Evolutionary conservation across 2,329 filamentous ascomycete genomes (phyloP).

Genomic region (Neopestalotiopsis sp.): DNA sequence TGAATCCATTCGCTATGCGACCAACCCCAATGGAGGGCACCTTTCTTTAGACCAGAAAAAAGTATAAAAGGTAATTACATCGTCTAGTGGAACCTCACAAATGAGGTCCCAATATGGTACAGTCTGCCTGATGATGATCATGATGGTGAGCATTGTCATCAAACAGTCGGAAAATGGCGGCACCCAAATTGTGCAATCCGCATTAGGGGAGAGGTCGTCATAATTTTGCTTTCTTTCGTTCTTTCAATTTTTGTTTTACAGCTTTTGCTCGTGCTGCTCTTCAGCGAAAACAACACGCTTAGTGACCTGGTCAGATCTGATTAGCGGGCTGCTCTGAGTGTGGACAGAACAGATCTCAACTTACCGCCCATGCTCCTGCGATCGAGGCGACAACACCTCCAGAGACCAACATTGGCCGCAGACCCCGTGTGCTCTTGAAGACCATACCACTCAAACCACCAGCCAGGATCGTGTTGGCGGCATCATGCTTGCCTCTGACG

Average conservation of each 20-base stretch:
- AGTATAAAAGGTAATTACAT: conserved; percentile 22
- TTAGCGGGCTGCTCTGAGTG: conserved; percentile 16
- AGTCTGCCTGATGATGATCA: conserved; percentile 20
- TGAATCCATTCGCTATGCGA: conserved; percentile 50
- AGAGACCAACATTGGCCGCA: conserved; percentile 93
- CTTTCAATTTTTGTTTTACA: background rate
- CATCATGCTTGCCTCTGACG: conserved; percentile 83
- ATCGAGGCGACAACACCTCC: conserved; percentile 85
- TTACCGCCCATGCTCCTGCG: conserved; percentile 89
- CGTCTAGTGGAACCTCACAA: conserved; percentile 25
- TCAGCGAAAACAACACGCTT: conserved; percentile 23
- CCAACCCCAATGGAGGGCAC: conserved; percentile 27
- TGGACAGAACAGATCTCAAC: conserved; percentile 40
- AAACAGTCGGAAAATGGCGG: conserved; percentile 4
- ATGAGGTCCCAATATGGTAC: conserved; percentile 34
- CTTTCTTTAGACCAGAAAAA: conserved; percentile 23
- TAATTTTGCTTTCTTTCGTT: conserved; percentile 2
- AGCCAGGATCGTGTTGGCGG: conserved; percentile 84
- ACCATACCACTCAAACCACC: conserved; percentile 89
- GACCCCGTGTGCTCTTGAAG: conserved; percentile 93
- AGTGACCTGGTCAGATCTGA: conserved; percentile 34
- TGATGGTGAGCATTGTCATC: background rate
- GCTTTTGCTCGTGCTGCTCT: conserved; percentile 15
- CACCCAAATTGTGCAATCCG: background rate
- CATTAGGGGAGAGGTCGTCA: background rate